These are phyloP conservation scores for Fusarium burgessii DNA, from an alignment of 2,329 filamentous ascomycete genomes.

Conservation along the genomic window DNA sequence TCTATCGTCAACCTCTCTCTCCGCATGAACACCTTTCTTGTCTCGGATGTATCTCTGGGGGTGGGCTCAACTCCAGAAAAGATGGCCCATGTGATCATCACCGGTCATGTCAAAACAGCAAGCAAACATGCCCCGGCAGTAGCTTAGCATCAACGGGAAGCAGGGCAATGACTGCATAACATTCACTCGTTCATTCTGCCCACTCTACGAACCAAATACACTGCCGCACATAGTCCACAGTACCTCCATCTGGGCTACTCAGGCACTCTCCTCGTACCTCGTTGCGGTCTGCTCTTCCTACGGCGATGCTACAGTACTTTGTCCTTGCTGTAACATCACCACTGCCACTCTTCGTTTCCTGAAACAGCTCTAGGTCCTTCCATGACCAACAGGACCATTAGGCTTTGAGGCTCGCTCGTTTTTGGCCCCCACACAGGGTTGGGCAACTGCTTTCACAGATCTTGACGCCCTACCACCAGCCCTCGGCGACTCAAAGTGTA, in stretches of 20 bases:
- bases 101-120: slow-evolving; percentile 35
- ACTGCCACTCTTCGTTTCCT: slow-evolving; percentile 13
- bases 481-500: slow-evolving; percentile 18
- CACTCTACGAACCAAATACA: slow-evolving; percentile 5
- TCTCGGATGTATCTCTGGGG: slow-evolving; percentile 36
- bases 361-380: slow-evolving; percentile 38
- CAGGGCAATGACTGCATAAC: slow-evolving; percentile 43
- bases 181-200: slow-evolving; percentile 35
- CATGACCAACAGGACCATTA: slow-evolving; percentile 28
- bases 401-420: slow-evolving; percentile 31
- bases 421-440: slow-evolving; percentile 38
- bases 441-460: slow-evolving; percentile 37
- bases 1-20: slow-evolving; percentile 5
- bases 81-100: slow-evolving; percentile 42
- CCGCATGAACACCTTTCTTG: slow-evolving; percentile 25
- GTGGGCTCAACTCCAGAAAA: slow-evolving; percentile 38
- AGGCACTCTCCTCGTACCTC: slow-evolving; percentile 16
- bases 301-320: slow-evolving; percentile 23
- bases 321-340: slow-evolving; percentile 21
- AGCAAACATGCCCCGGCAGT: slow-evolving; percentile 34
- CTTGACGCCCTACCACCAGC: slow-evolving; percentile 37
- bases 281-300: slow-evolving; percentile 16
- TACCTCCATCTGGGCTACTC: slow-evolving; percentile 3
- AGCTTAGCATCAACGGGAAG: slow-evolving; percentile 25
- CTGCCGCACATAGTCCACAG: not conserved